These are phyloP conservation scores for Agarophyton chilense DNA, from an alignment of 23 red algal genomes.

Conservation along the genomic window DNA sequence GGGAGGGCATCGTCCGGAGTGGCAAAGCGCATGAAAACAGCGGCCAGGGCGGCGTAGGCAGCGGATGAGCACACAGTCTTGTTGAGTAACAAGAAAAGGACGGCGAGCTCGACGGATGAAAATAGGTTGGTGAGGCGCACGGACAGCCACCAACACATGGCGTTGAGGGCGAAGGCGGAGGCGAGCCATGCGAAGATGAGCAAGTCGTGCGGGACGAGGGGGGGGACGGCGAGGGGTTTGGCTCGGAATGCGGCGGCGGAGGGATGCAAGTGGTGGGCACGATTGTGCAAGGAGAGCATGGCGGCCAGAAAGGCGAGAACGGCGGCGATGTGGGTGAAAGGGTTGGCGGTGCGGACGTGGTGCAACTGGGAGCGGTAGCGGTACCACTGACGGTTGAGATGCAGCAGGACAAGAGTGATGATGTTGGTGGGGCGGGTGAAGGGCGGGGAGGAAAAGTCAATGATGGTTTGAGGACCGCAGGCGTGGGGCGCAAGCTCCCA, in stretches of 20 bases:
- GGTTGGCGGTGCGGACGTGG: neutral
- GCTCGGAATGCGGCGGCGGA: neutral
- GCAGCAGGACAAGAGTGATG: slow-evolving; percentile 6
- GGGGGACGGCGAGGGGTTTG: neutral
- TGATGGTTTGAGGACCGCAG: slow-evolving; percentile 32
- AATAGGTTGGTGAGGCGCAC: neutral
- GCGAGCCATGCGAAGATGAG: neutral
- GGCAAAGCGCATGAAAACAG: neutral
- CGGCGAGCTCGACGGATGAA: neutral
- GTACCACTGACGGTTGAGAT: slow-evolving; percentile 31
- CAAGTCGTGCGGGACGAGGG: neutral
- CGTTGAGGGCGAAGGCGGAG: neutral
- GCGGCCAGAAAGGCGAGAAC: neutral
- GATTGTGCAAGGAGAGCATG: neutral
- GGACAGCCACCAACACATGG: neutral
- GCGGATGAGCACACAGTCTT: neutral
- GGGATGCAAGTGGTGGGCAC: neutral
- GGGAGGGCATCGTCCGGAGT: neutral
- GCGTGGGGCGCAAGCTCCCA: slow-evolving; percentile 9
- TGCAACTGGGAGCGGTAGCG: slow-evolving; percentile 15
- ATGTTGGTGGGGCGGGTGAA: slow-evolving; percentile 24
- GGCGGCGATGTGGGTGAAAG: neutral
- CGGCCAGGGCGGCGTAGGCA: neutral
- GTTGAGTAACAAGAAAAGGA: neutral
- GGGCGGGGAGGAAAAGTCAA: slow-evolving; percentile 21